Base-by-base conservation (phyloP, 306 rosid species). In the Quercus glauca region DNA sequence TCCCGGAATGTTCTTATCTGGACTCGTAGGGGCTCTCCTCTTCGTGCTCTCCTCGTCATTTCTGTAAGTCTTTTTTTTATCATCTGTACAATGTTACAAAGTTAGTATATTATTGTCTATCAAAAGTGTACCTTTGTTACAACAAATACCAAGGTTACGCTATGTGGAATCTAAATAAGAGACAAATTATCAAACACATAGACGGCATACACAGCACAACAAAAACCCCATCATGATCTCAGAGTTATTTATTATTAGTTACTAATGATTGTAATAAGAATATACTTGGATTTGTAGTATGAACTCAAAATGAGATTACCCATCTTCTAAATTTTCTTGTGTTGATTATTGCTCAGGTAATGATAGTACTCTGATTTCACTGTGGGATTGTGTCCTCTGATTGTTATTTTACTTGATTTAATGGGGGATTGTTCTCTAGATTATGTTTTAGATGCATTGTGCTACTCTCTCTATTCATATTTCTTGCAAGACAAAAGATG, bases 31-130 rank as follows among this genome's bases (percentile, higher is more conserved):
- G 98, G 98, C 25, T 83, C 87, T 77, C 88, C 89, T 74, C 82
- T 95, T 79, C 92, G 99, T 18, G 90, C 96, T 0, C 84, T 95
- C 49, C 87, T 95, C 64, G 97, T 95, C 73, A 88, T 95, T 57
- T 88, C 99, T 23, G 99, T 95, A 76, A 91, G 97, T 89, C 11
- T 11, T 75, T 5, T 28, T 28, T 28, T 6, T 37, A 0, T 41
- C 45, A 41, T 8, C 7, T 13, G 23, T 69, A 25, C 11, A 15
- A 13, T n/a, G 43, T n/a, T 21, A 11, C 29, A 4, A 59, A 20
- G 12, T 20, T 55, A 5, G 33, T 11, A 13, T 31, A 17, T 23
- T 10, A 1, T 21, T 11, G 1, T 20, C 29, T 9, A 25, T 58
- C 4, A 13, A 4, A 23, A 7, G 68, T 60, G 5, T 7, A 57